Conservation (phyloP, 192 early-diverging fungal genomes). For the Backusella luteola region DNA sequence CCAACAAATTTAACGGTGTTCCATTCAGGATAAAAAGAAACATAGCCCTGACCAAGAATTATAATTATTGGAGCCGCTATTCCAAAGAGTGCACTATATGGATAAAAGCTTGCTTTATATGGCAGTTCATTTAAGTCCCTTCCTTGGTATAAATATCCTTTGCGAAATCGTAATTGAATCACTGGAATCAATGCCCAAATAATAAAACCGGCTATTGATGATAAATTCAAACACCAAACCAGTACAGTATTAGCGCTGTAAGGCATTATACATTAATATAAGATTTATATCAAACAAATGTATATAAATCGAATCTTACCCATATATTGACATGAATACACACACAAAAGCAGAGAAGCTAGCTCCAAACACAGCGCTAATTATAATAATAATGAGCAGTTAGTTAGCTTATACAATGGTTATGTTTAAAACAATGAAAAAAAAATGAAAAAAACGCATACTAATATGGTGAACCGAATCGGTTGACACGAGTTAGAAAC, state of each 20-base stretch:
- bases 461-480: slow-evolving; percentile 61
- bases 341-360: slow-evolving; percentile 51
- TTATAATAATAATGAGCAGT: background rate
- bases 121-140: slow-evolving; percentile 59
- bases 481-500: slow-evolving; percentile 58
- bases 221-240: slow-evolving; percentile 57
- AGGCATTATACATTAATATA: slow-evolving; percentile 37
- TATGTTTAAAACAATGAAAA: slow-evolving; percentile 49
- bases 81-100: slow-evolving; percentile 67
- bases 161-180: slow-evolving; percentile 81
- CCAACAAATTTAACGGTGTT: background rate
- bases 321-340: background rate
- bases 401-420: background rate
- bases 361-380: slow-evolving; percentile 32
- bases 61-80: slow-evolving; percentile 58
- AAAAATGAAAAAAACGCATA: slow-evolving; percentile 29
- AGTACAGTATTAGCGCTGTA: slow-evolving; percentile 68
- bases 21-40: slow-evolving; percentile 34
- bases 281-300: background rate
- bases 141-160: slow-evolving; percentile 69
- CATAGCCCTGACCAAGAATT: slow-evolving; percentile 56
- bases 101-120: slow-evolving; percentile 73
- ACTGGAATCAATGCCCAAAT: slow-evolving; percentile 82
- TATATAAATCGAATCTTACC: background rate
- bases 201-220: slow-evolving; percentile 73